Conservation (phyloP, 495 filamentous ascomycete species). For the Aspergillus taichungensis region DNA sequence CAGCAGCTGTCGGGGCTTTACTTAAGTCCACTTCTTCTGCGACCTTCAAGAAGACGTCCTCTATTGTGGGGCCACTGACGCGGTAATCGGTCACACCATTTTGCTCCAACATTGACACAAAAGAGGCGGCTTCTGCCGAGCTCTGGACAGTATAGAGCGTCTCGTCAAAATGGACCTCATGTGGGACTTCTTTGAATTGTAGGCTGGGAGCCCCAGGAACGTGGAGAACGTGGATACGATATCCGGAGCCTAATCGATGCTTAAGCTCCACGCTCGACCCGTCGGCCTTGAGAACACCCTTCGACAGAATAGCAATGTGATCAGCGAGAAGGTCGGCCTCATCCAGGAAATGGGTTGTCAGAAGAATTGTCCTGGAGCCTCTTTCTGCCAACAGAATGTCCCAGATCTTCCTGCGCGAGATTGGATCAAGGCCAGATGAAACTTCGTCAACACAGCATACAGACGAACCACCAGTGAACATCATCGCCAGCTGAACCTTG, state of each 20-base stretch:
- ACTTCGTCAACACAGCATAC: slow-evolving; percentile 89
- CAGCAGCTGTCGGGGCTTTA: slow-evolving; percentile 22
- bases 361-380: slow-evolving; percentile 65
- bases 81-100: slow-evolving; percentile 59
- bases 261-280: slow-evolving; percentile 75
- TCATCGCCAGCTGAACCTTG: slow-evolving; percentile 88
- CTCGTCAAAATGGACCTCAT: slow-evolving; percentile 55
- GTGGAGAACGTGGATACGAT: slow-evolving; percentile 62
- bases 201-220: slow-evolving; percentile 30
- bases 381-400: slow-evolving; percentile 77
- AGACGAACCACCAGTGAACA: slow-evolving; percentile 76
- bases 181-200: slow-evolving; percentile 44
- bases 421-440: slow-evolving; percentile 71
- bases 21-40: slow-evolving; percentile 49
- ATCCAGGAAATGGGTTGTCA: slow-evolving; percentile 81
- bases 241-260: slow-evolving; percentile 60
- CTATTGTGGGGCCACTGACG: slow-evolving; percentile 76
- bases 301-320: slow-evolving; percentile 68
- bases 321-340: slow-evolving; percentile 71
- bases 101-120: slow-evolving; percentile 59
- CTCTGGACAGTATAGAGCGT: slow-evolving; percentile 58
- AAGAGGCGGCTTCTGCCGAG: slow-evolving; percentile 51
- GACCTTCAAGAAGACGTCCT: slow-evolving; percentile 78
- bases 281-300: slow-evolving; percentile 58
- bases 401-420: slow-evolving; percentile 79